Conservation (phyloP, 2,329 filamentous ascomycete genomes). For the Gaeumannomyces tritici region DNA sequence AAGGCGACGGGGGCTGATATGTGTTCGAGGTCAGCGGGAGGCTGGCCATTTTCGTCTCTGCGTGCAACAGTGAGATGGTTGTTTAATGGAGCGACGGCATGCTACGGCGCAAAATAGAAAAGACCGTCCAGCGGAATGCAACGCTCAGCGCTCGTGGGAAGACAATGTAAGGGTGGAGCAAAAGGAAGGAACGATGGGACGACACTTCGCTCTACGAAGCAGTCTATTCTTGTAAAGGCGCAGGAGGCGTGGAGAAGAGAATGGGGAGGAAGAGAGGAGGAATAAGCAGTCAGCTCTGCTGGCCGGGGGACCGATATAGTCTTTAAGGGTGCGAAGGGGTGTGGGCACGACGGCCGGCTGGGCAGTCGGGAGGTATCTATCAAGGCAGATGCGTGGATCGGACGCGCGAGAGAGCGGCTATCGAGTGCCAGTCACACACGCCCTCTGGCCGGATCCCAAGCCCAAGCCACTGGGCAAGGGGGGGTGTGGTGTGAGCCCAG, state of each 20-base stretch:
- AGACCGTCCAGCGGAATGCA: slow-evolving; percentile 11
- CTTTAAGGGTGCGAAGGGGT: slow-evolving; percentile 1
- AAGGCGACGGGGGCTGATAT: slow-evolving; percentile 32
- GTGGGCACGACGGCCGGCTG: neutral
- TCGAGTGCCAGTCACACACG: neutral
- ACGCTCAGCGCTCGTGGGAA: slow-evolving; percentile 21
- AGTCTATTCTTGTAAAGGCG: slow-evolving; percentile 19
- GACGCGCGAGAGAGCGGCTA: neutral
- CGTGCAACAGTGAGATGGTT: slow-evolving; percentile 6
- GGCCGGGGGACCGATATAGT: slow-evolving; percentile 10
- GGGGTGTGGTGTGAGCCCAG: no score
- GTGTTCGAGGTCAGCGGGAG: slow-evolving; percentile 6
- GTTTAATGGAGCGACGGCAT: slow-evolving; percentile 13
- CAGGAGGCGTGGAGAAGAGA: slow-evolving; percentile 20
- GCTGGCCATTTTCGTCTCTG: slow-evolving; percentile 11
- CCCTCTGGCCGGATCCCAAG: neutral
- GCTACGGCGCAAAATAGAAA: slow-evolving; percentile 17
- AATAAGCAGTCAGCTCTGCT: slow-evolving; percentile 9
- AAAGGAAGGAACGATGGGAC: slow-evolving; percentile 29
- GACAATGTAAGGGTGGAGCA: slow-evolving; percentile 13
- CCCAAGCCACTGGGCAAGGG: neutral
- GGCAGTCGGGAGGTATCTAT: neutral
- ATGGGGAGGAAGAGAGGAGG: slow-evolving; percentile 14
- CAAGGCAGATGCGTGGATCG: neutral
- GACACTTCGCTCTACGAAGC: slow-evolving; percentile 35